Percentiles rank a stretch among this genome's conserved stretches.
phyloP scores from a whole-genome alignment of 345 rosid species.

The Gossypium australe region DNA sequence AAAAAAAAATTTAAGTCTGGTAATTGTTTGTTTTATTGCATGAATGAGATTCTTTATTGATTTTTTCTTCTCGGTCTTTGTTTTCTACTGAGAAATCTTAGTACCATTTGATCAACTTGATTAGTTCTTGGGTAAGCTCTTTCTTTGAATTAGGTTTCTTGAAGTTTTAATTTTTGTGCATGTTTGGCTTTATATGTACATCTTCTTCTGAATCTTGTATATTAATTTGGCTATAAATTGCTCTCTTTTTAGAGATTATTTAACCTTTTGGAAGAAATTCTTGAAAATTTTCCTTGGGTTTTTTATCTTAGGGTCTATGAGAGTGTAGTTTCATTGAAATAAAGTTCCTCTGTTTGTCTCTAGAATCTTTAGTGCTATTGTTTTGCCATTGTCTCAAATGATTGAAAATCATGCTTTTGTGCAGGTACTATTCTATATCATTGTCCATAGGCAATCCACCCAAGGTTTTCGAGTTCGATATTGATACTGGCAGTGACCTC shows the following conservation, averaged over 20 bases:
- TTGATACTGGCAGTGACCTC: slow-evolving; percentile 93
- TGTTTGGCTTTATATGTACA: not conserved
- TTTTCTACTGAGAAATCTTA: not conserved
- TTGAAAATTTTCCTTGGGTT: not conserved
- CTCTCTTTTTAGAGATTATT: not conserved
- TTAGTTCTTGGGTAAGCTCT: not conserved
- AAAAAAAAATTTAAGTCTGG: not conserved
- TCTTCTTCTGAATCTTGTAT: no score
- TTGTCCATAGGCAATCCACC: slow-evolving; percentile 69
- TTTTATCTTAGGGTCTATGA: not conserved
- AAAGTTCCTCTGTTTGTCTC: not conserved
- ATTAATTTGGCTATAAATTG: not conserved
- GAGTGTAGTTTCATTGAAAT: not conserved
- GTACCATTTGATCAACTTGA: not conserved
- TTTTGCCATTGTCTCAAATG: not conserved
- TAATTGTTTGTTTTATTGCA: not conserved
- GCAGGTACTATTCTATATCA: slow-evolving; percentile 71
- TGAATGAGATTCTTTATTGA: not conserved
- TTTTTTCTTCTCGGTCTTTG: not conserved
- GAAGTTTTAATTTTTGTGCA: not conserved
- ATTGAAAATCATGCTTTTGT: not conserved
- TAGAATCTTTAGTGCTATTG: not conserved
- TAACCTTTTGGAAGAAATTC: not conserved
- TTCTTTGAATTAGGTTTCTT: not conserved
- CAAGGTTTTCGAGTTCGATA: slow-evolving; percentile 72